Conservation (phyloP, 1,284 basidiomycete genomes). For the Cutaneotrichosporon sp. region DNA sequence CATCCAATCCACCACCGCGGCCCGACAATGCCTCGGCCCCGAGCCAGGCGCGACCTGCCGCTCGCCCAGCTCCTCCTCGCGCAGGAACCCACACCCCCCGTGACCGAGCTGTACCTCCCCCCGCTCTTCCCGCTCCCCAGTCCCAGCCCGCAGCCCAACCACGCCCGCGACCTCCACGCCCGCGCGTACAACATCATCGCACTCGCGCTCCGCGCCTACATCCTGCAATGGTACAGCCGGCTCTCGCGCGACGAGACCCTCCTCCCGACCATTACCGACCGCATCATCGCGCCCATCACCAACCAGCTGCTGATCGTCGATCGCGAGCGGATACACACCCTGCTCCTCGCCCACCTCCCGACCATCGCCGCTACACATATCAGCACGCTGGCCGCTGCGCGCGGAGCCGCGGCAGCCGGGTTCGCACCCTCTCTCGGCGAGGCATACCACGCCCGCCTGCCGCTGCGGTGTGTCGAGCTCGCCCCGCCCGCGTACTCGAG, state of each 20-base stretch:
- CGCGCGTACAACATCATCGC: conserved; percentile 16
- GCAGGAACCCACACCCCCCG: neutral
- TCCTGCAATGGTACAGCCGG: conserved; percentile 37
- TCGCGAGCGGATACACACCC: conserved; percentile 13
- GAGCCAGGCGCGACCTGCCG: conserved; percentile 2
- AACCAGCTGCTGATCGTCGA: conserved; percentile 19
- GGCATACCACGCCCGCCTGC: conserved; percentile 37
- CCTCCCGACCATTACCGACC: conserved; percentile 12
- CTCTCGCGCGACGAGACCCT: conserved; percentile 31
- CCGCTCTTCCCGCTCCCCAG: conserved; percentile 4
- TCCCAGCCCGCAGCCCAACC: neutral
- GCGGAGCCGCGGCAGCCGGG: conserved; percentile 4
- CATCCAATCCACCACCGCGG: neutral
- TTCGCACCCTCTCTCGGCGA: conserved; percentile 1
- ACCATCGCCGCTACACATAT: conserved; percentile 27
- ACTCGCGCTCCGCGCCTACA: conserved; percentile 29
- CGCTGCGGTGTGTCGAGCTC: conserved; percentile 18
- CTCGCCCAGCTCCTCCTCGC: conserved; percentile 13
- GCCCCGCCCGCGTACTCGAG: neutral
- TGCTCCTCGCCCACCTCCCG: conserved; percentile 31
- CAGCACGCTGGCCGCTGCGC: conserved; percentile 24
- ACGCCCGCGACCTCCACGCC: conserved; percentile 14
- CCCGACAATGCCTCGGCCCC: neutral
- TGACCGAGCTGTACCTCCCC: neutral
- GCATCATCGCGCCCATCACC: conserved; percentile 19